These are phyloP conservation scores for Pelargonium citronellum DNA, from an alignment of 441 rosid species.

Conservation along the genomic window DNA sequence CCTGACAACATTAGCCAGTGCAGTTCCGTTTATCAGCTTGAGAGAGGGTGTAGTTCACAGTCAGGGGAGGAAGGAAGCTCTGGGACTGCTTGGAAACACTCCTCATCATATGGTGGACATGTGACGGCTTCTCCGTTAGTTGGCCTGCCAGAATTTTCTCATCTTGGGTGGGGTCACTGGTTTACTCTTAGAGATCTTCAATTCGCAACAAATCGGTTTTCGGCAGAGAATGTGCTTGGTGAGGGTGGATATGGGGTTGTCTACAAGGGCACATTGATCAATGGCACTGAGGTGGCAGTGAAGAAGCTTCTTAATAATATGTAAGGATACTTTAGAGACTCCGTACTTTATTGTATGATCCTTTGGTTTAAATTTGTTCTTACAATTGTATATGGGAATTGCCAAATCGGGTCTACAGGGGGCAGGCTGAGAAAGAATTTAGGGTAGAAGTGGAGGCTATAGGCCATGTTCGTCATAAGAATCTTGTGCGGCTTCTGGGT, in stretches of 20 bases:
- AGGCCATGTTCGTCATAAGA: constrained; percentile 95
- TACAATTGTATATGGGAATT: not conserved
- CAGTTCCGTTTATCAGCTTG: constrained; percentile 62
- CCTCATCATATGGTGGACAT: constrained; percentile 46
- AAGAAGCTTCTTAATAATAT: constrained; percentile 80
- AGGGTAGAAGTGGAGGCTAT: constrained; percentile 92
- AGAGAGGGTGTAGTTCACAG: constrained; percentile 52
- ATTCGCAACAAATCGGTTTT: constrained; percentile 72
- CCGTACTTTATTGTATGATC: not conserved
- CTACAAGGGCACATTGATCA: constrained; percentile 61
- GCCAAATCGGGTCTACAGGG: constrained; percentile 33
- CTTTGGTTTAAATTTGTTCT: not conserved
- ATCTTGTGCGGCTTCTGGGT: constrained; percentile 91
- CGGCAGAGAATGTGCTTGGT: constrained; percentile 78
- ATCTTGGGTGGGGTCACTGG: constrained; percentile 99
- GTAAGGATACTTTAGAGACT: constrained; percentile 39
- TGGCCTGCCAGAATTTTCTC: constrained; percentile 81
- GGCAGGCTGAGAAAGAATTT: constrained; percentile 97
- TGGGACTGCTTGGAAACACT: constrained; percentile 44
- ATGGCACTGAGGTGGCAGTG: constrained; percentile 78
- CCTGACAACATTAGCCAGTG: constrained; percentile 60
- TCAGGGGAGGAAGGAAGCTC: constrained; percentile 88
- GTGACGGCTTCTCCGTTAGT: constrained; percentile 63
- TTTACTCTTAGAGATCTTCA: constrained; percentile 91
- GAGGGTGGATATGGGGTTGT: constrained; percentile 98